A percentile compares a stretch with the other conserved stretches of the same genome.
These are phyloP conservation scores for Aspergillus cavernicola DNA, from an alignment of 495 filamentous ascomycete species.

Conservation along the genomic window DNA sequence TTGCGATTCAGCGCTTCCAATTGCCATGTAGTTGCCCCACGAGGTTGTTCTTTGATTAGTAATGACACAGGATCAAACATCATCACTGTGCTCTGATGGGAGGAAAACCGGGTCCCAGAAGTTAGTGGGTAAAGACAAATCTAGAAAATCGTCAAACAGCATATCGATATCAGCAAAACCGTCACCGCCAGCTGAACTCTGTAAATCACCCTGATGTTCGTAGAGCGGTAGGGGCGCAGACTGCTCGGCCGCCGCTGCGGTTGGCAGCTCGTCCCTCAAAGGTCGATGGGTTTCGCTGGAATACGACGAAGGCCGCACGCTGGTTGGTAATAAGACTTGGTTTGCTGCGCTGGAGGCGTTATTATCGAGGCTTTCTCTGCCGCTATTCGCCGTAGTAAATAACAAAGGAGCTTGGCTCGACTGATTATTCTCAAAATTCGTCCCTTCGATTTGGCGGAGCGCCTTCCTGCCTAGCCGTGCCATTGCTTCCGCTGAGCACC, in stretches of 20 bases:
- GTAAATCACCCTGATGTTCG: slow-evolving; percentile 9
- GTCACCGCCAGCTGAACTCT: slow-evolving; percentile 9
- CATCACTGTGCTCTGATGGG: slow-evolving; percentile 2
- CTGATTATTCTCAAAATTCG: not conserved
- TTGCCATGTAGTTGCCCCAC: no score
- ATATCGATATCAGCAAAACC: slow-evolving; percentile 37
- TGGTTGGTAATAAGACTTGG: not conserved
- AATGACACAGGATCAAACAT: not conserved
- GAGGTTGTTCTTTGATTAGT: not conserved
- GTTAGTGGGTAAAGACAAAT: slow-evolving; percentile 39
- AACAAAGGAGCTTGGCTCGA: not conserved
- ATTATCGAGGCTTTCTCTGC: not conserved
- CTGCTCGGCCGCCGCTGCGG: not conserved
- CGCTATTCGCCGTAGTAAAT: not conserved
- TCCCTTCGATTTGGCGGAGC: slow-evolving; percentile 28
- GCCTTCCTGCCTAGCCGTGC: slow-evolving; percentile 51
- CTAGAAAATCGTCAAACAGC: slow-evolving; percentile 40
- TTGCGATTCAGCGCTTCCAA: no score
- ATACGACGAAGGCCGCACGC: not conserved
- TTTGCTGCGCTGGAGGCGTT: not conserved
- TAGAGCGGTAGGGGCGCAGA: not conserved
- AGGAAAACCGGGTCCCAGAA: slow-evolving; percentile 44
- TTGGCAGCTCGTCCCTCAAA: not conserved
- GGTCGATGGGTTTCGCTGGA: not conserved
- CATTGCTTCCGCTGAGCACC: slow-evolving; percentile 61